Evolutionary conservation across 495 filamentous ascomycete species (phyloP).

Genomic region (Neurospora discreta): DNA sequence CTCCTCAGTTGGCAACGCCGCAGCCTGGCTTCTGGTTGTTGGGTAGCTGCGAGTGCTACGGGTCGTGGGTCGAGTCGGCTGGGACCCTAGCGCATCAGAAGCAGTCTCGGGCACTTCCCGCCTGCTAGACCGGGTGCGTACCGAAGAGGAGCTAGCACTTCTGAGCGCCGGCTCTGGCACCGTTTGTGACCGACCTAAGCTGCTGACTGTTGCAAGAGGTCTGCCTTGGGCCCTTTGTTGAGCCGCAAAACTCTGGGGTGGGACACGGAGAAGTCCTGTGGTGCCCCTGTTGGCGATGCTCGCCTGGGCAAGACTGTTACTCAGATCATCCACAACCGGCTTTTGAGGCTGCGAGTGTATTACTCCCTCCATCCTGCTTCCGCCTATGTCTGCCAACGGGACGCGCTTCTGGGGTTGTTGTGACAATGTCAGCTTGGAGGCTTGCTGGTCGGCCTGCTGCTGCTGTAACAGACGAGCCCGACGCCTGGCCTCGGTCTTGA

Average conservation of each 20-base stretch:
- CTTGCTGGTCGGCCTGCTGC: neutral
- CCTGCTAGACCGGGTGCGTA: neutral
- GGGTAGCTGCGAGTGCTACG: constrained; percentile 19
- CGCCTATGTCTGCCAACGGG: neutral
- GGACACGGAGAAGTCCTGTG: constrained; percentile 28
- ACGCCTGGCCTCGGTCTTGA: constrained; percentile 24
- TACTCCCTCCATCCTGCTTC: neutral
- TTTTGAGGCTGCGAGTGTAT: neutral
- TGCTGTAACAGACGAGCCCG: constrained; percentile 18
- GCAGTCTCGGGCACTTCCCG: neutral
- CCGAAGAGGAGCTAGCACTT: constrained; percentile 7
- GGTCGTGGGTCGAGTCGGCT: constrained; percentile 5
- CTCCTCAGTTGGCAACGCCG: constrained; percentile 1
- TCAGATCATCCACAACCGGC: constrained; percentile 13
- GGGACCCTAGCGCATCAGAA: constrained; percentile 6
- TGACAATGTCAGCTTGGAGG: neutral
- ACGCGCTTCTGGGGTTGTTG: neutral
- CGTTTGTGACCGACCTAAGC: constrained; percentile 9
- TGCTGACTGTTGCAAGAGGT: constrained; percentile 14
- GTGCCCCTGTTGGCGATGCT: constrained; percentile 7
- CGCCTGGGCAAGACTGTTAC: constrained; percentile 12
- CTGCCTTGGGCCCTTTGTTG: constrained; percentile 42
- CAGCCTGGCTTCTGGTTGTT: constrained; percentile 11
- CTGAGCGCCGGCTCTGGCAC: constrained; percentile 9
- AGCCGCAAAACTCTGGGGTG: constrained; percentile 47